Evolutionary conservation across 305 asterid genomes (phyloP), one percentile per base, ranked within the genome.

Genomic region (Fraxinus angustifolia): DNA sequence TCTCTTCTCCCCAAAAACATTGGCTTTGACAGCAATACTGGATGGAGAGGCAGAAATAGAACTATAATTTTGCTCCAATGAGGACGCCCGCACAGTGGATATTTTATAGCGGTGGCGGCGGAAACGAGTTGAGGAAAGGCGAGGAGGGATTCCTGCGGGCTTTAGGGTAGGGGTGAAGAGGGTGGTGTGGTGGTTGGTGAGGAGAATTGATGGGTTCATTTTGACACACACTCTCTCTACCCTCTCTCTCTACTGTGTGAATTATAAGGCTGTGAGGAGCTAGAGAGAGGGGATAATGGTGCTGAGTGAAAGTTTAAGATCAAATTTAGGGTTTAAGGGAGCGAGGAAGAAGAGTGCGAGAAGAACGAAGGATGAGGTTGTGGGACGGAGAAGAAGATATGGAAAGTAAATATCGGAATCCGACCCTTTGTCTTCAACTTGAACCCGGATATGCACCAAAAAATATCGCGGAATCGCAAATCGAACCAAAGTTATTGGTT

Each of bases 1-100:
- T 73, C 85, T 90, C 73, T 87, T 90, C 17, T 89, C 94, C n/a
- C 98, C 99, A 50, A 92, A 90, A 35, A 91, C 91, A 88, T 87
- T 90, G 21, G 92, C 82, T 75, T 88, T 88, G 70, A 82, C 85
- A 77, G 81, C 36, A 42, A 91, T 0, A 70, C 86, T 11, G 30
- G 90, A 77, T 42, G 85, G 23, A 17, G 85, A 33, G 0, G 84
- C 26, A 31, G 80, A 8, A 48, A 10, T 1, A 4, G 79, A 48
- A 3, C 78, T 14, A 2, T 80, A 84, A 19, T 74, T 53, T 33
- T 80, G 83, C 40, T 42, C 75, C 40, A 85, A 45, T 30, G 81
- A 76, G 48, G 87, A 80, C 4, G 75, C 42, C 26, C 89, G 87
- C 78, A 82, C 38, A 10, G 82, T 42, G 31, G 86, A 80, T 78